Percentiles rank a stretch among this genome's conserved stretches.
phyloP scores from a whole-genome alignment of 2,329 filamentous ascomycete genomes.

The Penicillium janthinellum region DNA sequence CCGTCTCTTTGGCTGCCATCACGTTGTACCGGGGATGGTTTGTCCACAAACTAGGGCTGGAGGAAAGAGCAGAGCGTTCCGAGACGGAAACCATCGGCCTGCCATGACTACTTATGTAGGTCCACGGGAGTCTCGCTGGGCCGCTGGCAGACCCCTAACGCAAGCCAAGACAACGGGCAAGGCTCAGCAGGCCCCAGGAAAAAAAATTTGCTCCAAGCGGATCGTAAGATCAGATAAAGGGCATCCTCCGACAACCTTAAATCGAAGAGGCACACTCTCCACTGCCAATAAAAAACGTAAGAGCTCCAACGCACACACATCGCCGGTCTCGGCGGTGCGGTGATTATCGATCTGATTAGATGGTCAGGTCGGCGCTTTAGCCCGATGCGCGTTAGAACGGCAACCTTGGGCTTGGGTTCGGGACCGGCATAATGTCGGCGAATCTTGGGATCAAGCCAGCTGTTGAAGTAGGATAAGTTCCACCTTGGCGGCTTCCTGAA shows the following conservation, averaged over 20 bases:
- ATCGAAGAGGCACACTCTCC: neutral
- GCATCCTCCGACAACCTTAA: conserved; percentile 9
- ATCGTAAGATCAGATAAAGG: conserved; percentile 14
- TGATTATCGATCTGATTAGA: conserved; percentile 17
- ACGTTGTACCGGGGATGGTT: neutral
- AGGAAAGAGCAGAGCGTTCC: neutral
- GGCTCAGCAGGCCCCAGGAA: neutral
- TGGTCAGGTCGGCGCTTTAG: conserved; percentile 1
- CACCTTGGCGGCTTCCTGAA: neutral
- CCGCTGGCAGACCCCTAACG: neutral
- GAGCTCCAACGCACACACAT: neutral
- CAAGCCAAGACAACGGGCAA: neutral
- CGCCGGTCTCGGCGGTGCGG: neutral
- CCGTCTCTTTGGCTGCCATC: neutral
- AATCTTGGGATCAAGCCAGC: neutral
- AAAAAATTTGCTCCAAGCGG: neutral
- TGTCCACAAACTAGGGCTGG: neutral
- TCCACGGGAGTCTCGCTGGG: neutral
- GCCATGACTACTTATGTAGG: neutral
- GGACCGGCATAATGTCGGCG: conserved; percentile 13
- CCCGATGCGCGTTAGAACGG: neutral
- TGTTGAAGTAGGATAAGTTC: no score
- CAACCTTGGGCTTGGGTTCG: neutral
- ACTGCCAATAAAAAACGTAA: conserved; percentile 4
- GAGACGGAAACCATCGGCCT: neutral